Conservation (phyloP, 441 rosid genomes). For the Bocquillonia castaneifolia region DNA sequence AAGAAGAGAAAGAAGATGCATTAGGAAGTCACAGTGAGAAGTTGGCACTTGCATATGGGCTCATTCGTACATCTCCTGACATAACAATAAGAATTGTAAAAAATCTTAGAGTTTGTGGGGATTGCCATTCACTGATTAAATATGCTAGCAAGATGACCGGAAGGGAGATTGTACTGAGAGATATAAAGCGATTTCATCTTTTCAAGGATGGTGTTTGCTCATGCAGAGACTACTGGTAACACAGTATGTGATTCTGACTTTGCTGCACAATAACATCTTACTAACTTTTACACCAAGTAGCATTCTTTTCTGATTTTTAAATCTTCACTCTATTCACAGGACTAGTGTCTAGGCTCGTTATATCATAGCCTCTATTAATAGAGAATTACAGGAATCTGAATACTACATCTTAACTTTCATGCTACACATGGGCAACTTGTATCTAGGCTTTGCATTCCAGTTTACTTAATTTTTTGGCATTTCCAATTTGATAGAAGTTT, state of each 20-base stretch:
- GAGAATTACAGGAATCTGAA: too few species aligned
- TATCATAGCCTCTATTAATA: too few species aligned
- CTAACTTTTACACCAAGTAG: not conserved
- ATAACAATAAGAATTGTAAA: slow-evolving; percentile 45
- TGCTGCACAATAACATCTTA: not conserved
- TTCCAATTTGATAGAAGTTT: too few species aligned
- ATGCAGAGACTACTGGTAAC: slow-evolving; percentile 60
- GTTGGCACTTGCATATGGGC: slow-evolving; percentile 56
- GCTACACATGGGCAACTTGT: too few species aligned
- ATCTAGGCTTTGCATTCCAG: too few species aligned
- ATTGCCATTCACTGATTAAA: slow-evolving; percentile 65
- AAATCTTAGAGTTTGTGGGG: slow-evolving; percentile 56
- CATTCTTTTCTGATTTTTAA: not conserved
- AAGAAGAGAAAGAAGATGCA: slow-evolving; percentile 60
- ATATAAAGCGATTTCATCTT: slow-evolving; percentile 58
- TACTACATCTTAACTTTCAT: too few species aligned
- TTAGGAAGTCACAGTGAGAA: slow-evolving; percentile 59
- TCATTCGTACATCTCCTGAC: slow-evolving; percentile 38
- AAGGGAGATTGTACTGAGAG: slow-evolving; percentile 54
- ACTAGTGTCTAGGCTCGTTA: too few species aligned
- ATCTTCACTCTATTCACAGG: too few species aligned
- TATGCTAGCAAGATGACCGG: slow-evolving; percentile 39
- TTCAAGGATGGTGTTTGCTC: slow-evolving; percentile 63
- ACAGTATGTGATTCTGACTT: slow-evolving; percentile 7
- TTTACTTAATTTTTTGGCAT: too few species aligned